Conservation (phyloP, 2,329 filamentous ascomycete genomes). For the Biscogniauxia mediterranea region DNA sequence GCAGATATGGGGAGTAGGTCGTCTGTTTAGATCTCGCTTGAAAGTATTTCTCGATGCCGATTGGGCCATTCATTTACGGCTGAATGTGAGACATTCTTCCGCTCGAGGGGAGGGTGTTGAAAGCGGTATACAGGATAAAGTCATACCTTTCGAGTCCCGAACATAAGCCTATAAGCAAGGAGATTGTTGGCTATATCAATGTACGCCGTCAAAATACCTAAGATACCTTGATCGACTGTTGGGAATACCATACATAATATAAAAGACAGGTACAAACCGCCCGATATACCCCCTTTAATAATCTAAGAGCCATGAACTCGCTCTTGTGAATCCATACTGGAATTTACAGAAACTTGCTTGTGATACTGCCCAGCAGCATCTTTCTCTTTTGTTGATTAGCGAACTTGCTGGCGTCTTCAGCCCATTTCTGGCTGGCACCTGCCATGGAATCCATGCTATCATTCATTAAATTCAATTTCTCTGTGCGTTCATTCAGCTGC, state of each 20-base stretch:
- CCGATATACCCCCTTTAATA: not conserved
- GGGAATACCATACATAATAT: not conserved
- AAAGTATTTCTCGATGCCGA: too few relatives aligned
- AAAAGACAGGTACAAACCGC: not conserved
- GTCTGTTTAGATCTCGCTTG: too few relatives aligned
- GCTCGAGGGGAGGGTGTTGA: too few relatives aligned
- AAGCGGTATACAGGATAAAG: too few relatives aligned
- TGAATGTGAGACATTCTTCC: conserved; percentile 17
- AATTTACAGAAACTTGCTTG: conserved; percentile 52
- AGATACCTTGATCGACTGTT: not conserved
- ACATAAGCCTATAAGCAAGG: too few relatives aligned
- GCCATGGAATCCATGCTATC: conserved; percentile 84
- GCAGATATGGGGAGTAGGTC: too few relatives aligned
- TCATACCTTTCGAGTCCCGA: too few relatives aligned
- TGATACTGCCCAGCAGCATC: conserved; percentile 68
- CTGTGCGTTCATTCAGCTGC: conserved; percentile 86
- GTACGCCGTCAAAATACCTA: not conserved
- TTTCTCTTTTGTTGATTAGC: conserved; percentile 85
- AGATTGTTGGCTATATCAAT: not conserved
- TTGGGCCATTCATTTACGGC: conserved; percentile 19
- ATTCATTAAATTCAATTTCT: conserved; percentile 77
- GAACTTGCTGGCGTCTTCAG: conserved; percentile 84
- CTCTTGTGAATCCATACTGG: not conserved
- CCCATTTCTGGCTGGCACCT: conserved; percentile 78
- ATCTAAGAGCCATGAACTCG: not conserved